phyloP scores from a whole-genome alignment of 2,329 filamentous ascomycete genomes.

The Epichloe uncinata region DNA sequence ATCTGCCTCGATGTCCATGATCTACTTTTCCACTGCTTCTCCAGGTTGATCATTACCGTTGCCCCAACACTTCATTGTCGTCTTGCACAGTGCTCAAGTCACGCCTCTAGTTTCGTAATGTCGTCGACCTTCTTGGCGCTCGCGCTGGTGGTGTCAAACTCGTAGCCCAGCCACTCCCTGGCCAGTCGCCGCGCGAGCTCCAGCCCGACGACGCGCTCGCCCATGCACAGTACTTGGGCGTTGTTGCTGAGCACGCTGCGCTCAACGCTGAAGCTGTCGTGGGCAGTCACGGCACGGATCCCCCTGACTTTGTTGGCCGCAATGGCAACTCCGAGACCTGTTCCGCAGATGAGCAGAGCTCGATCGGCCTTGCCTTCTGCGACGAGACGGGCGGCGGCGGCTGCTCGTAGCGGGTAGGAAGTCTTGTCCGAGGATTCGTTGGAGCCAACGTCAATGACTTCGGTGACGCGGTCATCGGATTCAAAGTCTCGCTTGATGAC shows the following conservation, averaged over 20 bases:
- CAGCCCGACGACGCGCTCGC: constrained; percentile 68
- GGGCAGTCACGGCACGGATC: constrained; percentile 80
- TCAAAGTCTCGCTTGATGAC: constrained; percentile 62
- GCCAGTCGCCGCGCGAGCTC: constrained; percentile 67
- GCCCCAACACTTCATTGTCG: too few species aligned
- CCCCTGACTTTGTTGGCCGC: constrained; percentile 80
- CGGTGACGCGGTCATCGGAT: constrained; percentile 50
- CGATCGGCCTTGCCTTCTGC: constrained; percentile 55
- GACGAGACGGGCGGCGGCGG: constrained; percentile 53
- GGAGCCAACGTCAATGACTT: constrained; percentile 64
- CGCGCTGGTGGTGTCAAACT: constrained; percentile 50
- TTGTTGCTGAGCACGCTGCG: constrained; percentile 71
- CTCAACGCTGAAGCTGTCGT: constrained; percentile 77
- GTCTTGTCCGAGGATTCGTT: constrained; percentile 55
- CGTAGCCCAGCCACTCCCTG: constrained; percentile 77
- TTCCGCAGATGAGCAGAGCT: constrained; percentile 72
- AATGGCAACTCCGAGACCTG: constrained; percentile 77
- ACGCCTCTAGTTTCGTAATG: constrained; percentile 25
- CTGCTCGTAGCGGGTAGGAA: constrained; percentile 68
- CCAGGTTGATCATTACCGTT: too few species aligned
- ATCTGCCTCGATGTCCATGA: too few species aligned
- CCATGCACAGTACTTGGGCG: constrained; percentile 77
- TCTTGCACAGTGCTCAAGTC: too few species aligned
- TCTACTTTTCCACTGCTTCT: neutral
- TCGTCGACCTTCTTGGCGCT: constrained; percentile 32